Evolutionary conservation across 441 rosid species (phyloP), one percentile per base, ranked within the genome.

Genomic region (Oxalis stricta): DNA sequence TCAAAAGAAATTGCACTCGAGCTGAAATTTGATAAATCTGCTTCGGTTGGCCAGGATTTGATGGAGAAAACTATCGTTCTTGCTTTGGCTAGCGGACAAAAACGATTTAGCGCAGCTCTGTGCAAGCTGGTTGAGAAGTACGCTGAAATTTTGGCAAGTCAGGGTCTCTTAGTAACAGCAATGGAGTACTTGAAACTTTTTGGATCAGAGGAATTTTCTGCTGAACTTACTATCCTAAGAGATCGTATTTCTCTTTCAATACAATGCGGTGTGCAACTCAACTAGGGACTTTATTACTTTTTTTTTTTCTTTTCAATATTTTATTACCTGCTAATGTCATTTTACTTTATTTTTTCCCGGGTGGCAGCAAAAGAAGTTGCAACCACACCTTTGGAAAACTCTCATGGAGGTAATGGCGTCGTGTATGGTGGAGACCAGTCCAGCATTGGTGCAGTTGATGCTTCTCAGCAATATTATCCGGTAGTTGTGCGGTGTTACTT

Each of bases 61-160:
- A 93, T 88, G 97, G 99, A 93, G 71, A 93, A 93, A 72, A 93
- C 99, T 39, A 92, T 85, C 39, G 96, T 83, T 39, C 82, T 93
- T 67, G 92, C 95, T 56, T 69, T 93, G 73, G 99, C 95, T 51
- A 85, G 84, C 33, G 96, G 96, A 19, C 93, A 88, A 70, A 88
- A 81, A 71, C 76, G 63, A 53, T 88, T 79, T 56, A 88, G 96
- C 55, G 76, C 89, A 64, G 75, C 97, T 33, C 70, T 93, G n/a
- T 88, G 93, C 77, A 88, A 79, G 68, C 93, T 93, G 47, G 95
- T 93, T 66, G 99, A 88, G 82, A 88, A 79, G 50, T 93, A 93
- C 69, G 87, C 96, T 22, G 97, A 93, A 67, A 88, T 93, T 61
- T 70, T 93, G 68, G 94, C 99, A 22, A 82, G 99, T 59, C 97